Evolutionary conservation across 257 asterid species (phyloP), one percentile per base, ranked within the genome.

Genomic region (Solanum sparsipilum): DNA sequence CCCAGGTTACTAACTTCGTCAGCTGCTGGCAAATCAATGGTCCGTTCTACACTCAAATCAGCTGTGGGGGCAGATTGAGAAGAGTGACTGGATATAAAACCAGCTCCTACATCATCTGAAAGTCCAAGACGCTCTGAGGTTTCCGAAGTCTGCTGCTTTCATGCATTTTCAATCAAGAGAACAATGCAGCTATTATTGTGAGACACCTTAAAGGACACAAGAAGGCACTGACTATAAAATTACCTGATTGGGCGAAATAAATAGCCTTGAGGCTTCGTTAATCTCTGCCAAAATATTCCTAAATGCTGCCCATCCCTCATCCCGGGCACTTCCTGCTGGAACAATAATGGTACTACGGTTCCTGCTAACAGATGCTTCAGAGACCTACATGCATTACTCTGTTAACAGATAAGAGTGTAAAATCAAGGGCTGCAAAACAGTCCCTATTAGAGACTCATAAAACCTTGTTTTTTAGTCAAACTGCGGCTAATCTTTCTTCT

Each of bases 331-430:
- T 90, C 99, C 99, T 36, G 98, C 98, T n/a, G 98, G 99, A 87
- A 97, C 98, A 87, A 97, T 97, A 34, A 97, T 97, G n/a, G 99
- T 96, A 89, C 99, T 97, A 89, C 99, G 98, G 93, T 97, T 97
- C 90, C 98, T 94, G 93, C 96, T 97, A 72, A 94, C 98, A 70
- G 99, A 97, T 88, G 99, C 98, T 92, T 97, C 99, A 63, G 99
- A 97, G 89, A 97, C 96, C 99, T 96, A 92, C 91, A 91, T 35
- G 63, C 48, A 87, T n/a, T 73, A 48, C 71, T 88, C 89, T 73
- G 84, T 75, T 74, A 91, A 90, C 20, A 29, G 68, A 5, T 29
- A 16, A 27, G 63, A 78, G 67, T 15, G n/a, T 31, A 81, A 81
- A 81, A 46, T 46, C 11, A 0, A 81, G 41, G 68, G 41, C 6